Base-by-base conservation (phyloP, 2,329 filamentous ascomycete species). In the Elsinoe fawcettii region DNA sequence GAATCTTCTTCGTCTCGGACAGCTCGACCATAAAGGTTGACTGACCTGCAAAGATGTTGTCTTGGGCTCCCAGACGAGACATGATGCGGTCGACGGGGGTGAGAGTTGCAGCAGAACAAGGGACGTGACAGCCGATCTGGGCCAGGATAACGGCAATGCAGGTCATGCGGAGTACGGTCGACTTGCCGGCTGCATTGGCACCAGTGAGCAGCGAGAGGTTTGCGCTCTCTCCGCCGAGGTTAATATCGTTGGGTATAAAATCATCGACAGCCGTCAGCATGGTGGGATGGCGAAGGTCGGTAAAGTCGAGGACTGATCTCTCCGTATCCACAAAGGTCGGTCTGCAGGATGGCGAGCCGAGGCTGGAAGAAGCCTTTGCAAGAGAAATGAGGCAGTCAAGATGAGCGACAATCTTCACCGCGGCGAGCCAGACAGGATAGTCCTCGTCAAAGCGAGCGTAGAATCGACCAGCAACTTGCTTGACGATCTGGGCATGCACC, bases 11-110 rank as follows among this genome's bases (percentile, higher is more conserved):
- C 0, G 93, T 99, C 71, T 99, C 93, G 0, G 90, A 91, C 1
- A 99, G 77, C 72, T 99, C 93, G 25, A 99, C 92, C 67, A 99
- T 97, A 77, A 99, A 99, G 2, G 93, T 99, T 12, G 89, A 95
- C 71, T 99, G 93, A 0, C 92, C 89, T 1, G 92, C 93, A 69
- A 99, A 97, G 65, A 99, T 99, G 72, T 97, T 97, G 81, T 99
- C 93, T 67, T 97, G 96, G 49, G 93, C 93, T 8, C 93, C 93
- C 0, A 99, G 83, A 46, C 93, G 89, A 8, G 92, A 97, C 93
- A 99, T 99, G 76, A 99, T 97, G 56, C 93, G 88, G 69, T 99
- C 93, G 2, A 95, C 84, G 0, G 93, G 92, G 0, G 92, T 97
- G 44, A 99, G 79, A 2, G 80, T 84, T 1, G 93, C 93, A 2